phyloP scores from a whole-genome alignment of 2,329 filamentous ascomycete species.

The Daldinia sp. region DNA sequence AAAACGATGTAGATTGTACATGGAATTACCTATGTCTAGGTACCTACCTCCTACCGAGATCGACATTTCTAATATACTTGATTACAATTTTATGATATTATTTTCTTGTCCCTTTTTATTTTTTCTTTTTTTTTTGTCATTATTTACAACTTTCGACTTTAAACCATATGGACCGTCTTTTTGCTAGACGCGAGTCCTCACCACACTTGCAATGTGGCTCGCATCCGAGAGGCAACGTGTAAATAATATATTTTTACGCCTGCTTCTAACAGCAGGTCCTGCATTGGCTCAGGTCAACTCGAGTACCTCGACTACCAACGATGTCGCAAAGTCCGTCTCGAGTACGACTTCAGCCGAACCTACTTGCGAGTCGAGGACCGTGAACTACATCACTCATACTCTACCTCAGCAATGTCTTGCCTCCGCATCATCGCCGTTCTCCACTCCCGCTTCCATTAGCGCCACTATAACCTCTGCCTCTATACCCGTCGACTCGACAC shows the following conservation, averaged over 20 bases:
- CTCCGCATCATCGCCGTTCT: conserved; percentile 60
- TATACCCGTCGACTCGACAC: conserved; percentile 28
- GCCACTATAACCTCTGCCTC: conserved; percentile 37
- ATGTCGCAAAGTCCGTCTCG: conserved; percentile 33
- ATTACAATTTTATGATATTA: background rate
- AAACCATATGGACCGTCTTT: conserved; percentile 39
- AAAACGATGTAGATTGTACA: background rate
- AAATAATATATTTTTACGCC: conserved; percentile 29
- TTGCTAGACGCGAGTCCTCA: conserved; percentile 22
- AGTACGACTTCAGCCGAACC: conserved; percentile 40
- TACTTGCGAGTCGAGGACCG: conserved; percentile 67
- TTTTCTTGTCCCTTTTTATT: background rate
- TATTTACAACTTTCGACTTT: conserved; percentile 2
- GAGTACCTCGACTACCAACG: conserved; percentile 27
- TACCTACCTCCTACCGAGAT: too few relatives aligned
- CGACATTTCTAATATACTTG: background rate
- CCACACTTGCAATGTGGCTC: conserved; percentile 41
- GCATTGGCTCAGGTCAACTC: conserved; percentile 34
- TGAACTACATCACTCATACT: conserved; percentile 84
- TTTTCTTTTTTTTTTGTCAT: background rate
- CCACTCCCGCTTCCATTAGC: conserved; percentile 36
- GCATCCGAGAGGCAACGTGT: conserved; percentile 30
- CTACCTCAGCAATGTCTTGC: conserved; percentile 79
- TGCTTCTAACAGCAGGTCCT: conserved; percentile 23
- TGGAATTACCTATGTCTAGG: background rate